phyloP scores from a whole-genome alignment of 495 filamentous ascomycete genomes.

The Aspergillus ellipticus region DNA sequence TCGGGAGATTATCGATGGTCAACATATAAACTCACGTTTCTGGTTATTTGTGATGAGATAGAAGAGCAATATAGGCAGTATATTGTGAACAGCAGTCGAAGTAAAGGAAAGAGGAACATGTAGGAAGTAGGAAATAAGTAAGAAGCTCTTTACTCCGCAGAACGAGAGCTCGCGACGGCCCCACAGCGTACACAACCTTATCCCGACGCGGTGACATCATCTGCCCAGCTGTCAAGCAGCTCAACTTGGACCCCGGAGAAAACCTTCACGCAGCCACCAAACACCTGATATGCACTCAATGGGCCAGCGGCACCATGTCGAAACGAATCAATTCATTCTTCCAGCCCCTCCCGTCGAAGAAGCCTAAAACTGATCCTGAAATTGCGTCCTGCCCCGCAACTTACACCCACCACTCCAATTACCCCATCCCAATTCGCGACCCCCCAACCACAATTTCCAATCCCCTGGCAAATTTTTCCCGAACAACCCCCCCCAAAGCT shows the following conservation, averaged over 20 bases:
- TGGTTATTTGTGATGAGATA: no score
- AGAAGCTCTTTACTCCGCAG: no score
- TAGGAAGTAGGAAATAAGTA: no score
- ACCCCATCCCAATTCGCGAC: conserved; percentile 59
- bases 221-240: neutral
- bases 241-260: neutral
- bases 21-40: no score
- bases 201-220: neutral
- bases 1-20: no score
- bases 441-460: conserved; percentile 44
- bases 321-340: conserved; percentile 11
- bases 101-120: no score
- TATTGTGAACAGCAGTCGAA: no score
- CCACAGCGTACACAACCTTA: neutral
- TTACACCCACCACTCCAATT: conserved; percentile 45
- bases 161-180: no score
- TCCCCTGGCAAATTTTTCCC: conserved; percentile 25
- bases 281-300: neutral
- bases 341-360: conserved; percentile 6
- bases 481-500: conserved; percentile 21
- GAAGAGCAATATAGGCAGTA: no score
- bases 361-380: conserved; percentile 8
- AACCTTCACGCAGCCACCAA: neutral
- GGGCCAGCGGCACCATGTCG: neutral
- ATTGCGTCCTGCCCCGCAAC: neutral